These are phyloP conservation scores for Botrytis elliptica DNA, from an alignment of 2,329 filamentous ascomycete genomes.

Conservation along the genomic window DNA sequence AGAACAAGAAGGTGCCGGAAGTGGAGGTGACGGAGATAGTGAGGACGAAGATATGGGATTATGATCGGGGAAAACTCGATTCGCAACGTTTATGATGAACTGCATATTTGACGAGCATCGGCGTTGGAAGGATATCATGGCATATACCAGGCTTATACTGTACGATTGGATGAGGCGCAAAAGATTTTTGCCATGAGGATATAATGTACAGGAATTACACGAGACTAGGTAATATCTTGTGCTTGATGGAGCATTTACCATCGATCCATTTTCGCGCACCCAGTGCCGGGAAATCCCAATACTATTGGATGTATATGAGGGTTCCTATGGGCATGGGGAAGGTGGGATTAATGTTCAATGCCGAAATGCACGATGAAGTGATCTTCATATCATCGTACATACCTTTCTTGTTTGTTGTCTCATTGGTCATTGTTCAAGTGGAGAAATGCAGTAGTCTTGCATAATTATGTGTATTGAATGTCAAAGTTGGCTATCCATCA, in stretches of 20 bases:
- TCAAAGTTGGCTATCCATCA: neutral
- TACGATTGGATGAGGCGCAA: slow-evolving; percentile 4
- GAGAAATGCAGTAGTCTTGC: neutral
- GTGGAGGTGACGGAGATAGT: slow-evolving; percentile 56
- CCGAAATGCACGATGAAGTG: neutral
- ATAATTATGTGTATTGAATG: neutral
- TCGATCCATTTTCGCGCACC: neutral
- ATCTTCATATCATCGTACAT: too few species aligned
- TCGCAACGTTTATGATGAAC: neutral
- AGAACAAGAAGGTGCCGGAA: slow-evolving; percentile 62
- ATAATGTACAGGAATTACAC: neutral
- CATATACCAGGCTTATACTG: slow-evolving; percentile 12
- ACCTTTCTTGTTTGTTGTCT: neutral
- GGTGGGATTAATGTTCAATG: neutral
- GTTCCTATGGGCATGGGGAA: rapidly evolving
- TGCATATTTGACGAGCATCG: slow-evolving; percentile 3
- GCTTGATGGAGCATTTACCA: neutral
- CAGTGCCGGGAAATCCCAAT: too few species aligned
- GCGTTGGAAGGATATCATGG: slow-evolving; percentile 2
- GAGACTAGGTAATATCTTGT: neutral
- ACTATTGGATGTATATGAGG: neutral
- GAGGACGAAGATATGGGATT: slow-evolving; percentile 52
- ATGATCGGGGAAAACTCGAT: slow-evolving; percentile 22
- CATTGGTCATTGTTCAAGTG: neutral
- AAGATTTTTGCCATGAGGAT: neutral